Base-by-base conservation (phyloP, 805 yeast species). In the Wickerhamomyces pijperi region DNA sequence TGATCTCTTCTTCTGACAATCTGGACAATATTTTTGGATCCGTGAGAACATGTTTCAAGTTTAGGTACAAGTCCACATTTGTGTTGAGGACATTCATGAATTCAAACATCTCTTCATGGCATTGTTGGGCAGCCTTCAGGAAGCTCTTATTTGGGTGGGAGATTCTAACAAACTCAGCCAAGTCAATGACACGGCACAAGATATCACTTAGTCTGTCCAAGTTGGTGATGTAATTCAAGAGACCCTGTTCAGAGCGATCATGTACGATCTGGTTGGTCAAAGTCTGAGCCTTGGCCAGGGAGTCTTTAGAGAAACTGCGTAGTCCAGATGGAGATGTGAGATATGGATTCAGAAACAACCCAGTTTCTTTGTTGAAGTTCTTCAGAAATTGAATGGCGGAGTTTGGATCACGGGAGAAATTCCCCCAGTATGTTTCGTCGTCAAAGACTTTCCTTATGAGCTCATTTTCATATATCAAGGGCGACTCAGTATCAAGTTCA, bases 41-140 rank as follows among this genome's bases (percentile, higher is more conserved):
- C 2, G 63, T 57, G 39, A 88, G 58, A 0, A 81, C 78, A n/a
- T 58, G 51, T 18, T 70, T 68, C 32, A 92, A 66, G 35, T 72
- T 74, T 36, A 63, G 58, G 51, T 78, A 85, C 21, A 92, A 65
- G 29, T 72, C 79, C 14, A 77, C 82, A 39, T 85, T 80, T 2
- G 97, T 88, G 58, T 92, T 92, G 35, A 92, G 65, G 39, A 81
- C 72, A 58, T 87, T 92, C 98, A 92, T 92, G 58, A 80, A 88
- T 53, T 87, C 94, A 58, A 81, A 90, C 82, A 90, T 75, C 46
- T 76, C 67, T 49, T 85, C 94, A 54, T 90, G 96, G 29, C 92
- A 82, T 34, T 72, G 69, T 53, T 90, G 95, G 2, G 98, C 95
- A 2, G 87, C 88, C 32, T 67, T 68, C 11, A 82, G 68, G 69